Percentiles rank a stretch among this genome's conserved stretches.
Evolutionary conservation across 805 yeast genomes (phyloP).

Genomic region (Candida ulmi): DNA sequence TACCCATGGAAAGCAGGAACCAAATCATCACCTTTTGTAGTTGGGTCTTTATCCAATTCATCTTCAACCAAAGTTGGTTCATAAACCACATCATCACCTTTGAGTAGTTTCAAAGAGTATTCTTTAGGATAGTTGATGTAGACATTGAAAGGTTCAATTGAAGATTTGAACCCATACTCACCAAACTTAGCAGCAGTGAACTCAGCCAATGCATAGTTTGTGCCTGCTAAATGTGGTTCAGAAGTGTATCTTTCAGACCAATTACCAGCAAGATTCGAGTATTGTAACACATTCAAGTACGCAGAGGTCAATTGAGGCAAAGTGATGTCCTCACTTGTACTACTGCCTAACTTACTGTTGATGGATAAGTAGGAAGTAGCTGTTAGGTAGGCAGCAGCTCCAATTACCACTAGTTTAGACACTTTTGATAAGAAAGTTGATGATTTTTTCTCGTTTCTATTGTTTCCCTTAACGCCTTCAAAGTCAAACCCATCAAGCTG

Average conservation of each 20-base stretch:
- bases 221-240: conserved; percentile 56
- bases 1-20: conserved; percentile 76
- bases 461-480: too few relatives aligned
- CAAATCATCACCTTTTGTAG: conserved; percentile 35
- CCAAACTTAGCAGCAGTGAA: conserved; percentile 56
- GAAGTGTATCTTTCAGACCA: conserved; percentile 51
- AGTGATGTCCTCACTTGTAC: neutral
- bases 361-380: neutral
- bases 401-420: neutral
- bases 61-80: conserved; percentile 52
- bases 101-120: conserved; percentile 42
- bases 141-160: conserved; percentile 54
- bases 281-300: conserved; percentile 22
- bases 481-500: too few relatives aligned
- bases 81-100: conserved; percentile 28
- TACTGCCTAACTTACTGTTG: too few relatives aligned
- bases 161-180: conserved; percentile 52
- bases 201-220: conserved; percentile 40
- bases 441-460: neutral
- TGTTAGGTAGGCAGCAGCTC: neutral
- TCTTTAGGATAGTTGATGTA: conserved; percentile 59
- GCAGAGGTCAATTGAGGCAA: conserved; percentile 8
- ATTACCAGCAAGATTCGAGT: conserved; percentile 36
- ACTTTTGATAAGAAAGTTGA: neutral
- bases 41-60: conserved; percentile 43